Evolutionary conservation across 2,329 filamentous ascomycete genomes (phyloP).

Genomic region (Pestalotiopsis sp.): DNA sequence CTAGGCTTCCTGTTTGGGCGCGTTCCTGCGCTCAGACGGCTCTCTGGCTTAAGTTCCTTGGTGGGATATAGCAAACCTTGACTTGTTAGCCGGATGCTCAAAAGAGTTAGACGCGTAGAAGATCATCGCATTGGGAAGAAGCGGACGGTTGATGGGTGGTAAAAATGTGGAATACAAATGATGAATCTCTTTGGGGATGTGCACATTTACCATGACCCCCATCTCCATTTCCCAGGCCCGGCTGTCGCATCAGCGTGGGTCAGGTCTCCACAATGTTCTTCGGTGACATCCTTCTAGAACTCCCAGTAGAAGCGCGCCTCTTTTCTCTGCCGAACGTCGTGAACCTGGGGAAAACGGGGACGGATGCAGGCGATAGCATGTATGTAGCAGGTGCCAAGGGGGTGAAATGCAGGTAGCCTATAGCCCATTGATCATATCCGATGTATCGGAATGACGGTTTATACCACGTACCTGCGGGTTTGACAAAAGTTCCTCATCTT

Average conservation of each 20-base stretch:
- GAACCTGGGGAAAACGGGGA: slow-evolving; percentile 6
- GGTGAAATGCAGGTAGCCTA: neutral
- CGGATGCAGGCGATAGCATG: neutral
- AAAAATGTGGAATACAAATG: neutral
- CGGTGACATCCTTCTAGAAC: slow-evolving; percentile 13
- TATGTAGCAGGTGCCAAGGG: neutral
- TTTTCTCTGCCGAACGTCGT: slow-evolving; percentile 5
- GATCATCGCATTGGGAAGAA: neutral
- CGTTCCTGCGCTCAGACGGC: neutral
- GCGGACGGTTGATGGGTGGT: neutral
- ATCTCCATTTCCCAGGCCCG: neutral
- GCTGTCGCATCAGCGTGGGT: slow-evolving; percentile 6
- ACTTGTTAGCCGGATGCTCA: neutral
- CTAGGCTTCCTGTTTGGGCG: neutral
- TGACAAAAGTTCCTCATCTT: too few relatives aligned
- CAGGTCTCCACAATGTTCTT: neutral
- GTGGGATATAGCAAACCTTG: neutral
- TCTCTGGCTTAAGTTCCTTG: neutral
- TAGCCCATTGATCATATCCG: neutral
- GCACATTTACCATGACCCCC: neutral
- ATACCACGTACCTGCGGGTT: neutral
- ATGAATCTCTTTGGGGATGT: neutral
- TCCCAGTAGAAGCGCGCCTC: neutral
- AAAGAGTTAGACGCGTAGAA: neutral
- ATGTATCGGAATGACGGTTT: neutral